Conservation (phyloP, 148 eudicot species). For the Drosera capensis region DNA sequence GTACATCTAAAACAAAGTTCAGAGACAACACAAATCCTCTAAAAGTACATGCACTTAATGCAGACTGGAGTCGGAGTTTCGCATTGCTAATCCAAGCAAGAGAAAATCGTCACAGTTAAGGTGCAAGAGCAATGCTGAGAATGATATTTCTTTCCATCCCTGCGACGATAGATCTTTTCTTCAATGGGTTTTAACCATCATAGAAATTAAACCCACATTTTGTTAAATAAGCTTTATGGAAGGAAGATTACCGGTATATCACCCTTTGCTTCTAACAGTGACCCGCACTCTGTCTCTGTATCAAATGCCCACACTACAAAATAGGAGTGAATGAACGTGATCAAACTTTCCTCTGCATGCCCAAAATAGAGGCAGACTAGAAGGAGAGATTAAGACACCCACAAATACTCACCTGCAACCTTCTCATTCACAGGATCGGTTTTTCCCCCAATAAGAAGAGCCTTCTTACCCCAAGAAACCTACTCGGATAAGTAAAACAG, state of each 20-base stretch:
- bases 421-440: constrained; percentile 58
- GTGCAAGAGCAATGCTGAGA: no score
- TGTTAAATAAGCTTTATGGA: constrained; percentile 1
- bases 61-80: no score
- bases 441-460: constrained; percentile 82
- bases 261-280: constrained; percentile 90
- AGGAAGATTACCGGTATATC: constrained; percentile 60
- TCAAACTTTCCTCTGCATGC: background rate
- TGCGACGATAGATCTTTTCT: no score
- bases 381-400: constrained; percentile 3
- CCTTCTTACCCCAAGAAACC: constrained; percentile 93
- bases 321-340: constrained; percentile 5
- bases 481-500: constrained; percentile 10
- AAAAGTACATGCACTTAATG: no score
- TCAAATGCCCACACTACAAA: constrained; percentile 89
- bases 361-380: background rate
- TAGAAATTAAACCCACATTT: background rate
- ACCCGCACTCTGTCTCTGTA: constrained; percentile 90
- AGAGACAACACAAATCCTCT: no score
- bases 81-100: no score
- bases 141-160: no score
- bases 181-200: background rate
- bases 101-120: no score
- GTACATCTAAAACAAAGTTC: no score
- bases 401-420: constrained; percentile 47